Evolutionary conservation across 768 basidiomycete species (phyloP).

Genomic region (Calocera cornea): DNA sequence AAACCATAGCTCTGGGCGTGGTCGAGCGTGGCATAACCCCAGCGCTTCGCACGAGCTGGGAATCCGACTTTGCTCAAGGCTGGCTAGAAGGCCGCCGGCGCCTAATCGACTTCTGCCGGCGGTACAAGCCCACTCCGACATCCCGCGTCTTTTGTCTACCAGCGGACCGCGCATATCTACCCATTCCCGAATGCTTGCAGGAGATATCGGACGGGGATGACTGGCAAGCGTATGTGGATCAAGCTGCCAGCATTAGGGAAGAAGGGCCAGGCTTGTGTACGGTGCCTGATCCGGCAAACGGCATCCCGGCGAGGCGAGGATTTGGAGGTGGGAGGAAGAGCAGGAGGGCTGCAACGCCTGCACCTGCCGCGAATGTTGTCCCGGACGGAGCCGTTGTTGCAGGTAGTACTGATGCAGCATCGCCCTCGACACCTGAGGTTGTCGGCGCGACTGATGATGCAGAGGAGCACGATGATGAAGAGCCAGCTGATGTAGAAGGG

Average conservation of each 20-base stretch:
- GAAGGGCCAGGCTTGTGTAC: not conserved
- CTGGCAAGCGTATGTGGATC: conserved; percentile 3
- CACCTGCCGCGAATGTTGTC: not conserved
- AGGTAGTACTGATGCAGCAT: not conserved
- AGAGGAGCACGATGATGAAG: not conserved
- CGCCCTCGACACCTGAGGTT: not conserved
- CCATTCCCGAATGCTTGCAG: not conserved
- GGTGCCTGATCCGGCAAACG: not conserved
- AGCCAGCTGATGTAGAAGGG: not conserved
- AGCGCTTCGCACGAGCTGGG: not conserved
- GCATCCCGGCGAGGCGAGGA: not conserved
- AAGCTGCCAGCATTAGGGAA: not conserved
- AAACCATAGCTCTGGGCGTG: not conserved
- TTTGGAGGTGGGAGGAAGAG: conserved; percentile 2
- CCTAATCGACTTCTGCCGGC: not conserved
- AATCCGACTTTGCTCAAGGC: not conserved
- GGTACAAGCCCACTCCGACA: not conserved
- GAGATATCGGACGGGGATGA: not conserved
- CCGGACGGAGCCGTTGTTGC: not conserved
- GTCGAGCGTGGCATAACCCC: not conserved
- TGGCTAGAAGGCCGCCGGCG: conserved; percentile 1
- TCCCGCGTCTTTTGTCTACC: not conserved
- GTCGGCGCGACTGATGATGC: not conserved
- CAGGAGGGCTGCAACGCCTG: not conserved
- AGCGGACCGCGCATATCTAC: not conserved